Percentiles rank a stretch among this genome's conserved stretches.
These are phyloP conservation scores for Poronia punctata DNA, from an alignment of 495 filamentous ascomycete genomes.

Conservation along the genomic window DNA sequence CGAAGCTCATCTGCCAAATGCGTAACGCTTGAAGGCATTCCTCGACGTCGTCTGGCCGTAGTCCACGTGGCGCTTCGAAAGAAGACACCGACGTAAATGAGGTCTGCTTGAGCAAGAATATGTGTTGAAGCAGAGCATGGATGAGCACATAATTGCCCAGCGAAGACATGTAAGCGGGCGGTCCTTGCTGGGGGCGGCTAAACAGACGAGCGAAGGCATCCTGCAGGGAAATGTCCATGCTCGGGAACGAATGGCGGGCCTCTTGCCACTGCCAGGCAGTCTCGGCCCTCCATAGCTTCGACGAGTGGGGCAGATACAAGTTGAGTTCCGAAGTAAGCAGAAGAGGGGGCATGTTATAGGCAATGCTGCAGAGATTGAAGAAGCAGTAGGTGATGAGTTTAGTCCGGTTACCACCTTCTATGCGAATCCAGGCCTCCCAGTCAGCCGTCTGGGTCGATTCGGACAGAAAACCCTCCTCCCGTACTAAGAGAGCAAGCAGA, in stretches of 20 bases:
- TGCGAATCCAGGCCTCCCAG: constrained; percentile 54
- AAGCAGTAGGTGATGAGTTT: constrained; percentile 54
- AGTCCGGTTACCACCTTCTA: constrained; percentile 47
- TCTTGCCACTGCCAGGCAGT: constrained; percentile 45
- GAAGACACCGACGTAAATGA: constrained; percentile 37
- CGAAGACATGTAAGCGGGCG: constrained; percentile 49
- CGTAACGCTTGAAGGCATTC: constrained; percentile 52
- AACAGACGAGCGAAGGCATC: constrained; percentile 43
- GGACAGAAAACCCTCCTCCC: constrained; percentile 45
- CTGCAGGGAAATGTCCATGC: constrained; percentile 42
- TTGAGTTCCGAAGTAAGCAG: constrained; percentile 58
- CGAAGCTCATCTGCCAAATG: constrained; percentile 58
- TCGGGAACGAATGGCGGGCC: constrained; percentile 33
- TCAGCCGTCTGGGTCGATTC: constrained; percentile 35
- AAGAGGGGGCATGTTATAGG: constrained; percentile 50
- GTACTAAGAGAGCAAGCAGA: constrained; percentile 44
- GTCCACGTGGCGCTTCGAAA: constrained; percentile 36
- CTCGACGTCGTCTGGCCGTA: constrained; percentile 49
- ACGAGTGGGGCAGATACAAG: constrained; percentile 51
- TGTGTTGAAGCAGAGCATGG: constrained; percentile 61
- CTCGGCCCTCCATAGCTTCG: constrained; percentile 47
- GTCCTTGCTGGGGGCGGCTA: constrained; percentile 36
- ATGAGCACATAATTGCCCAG: constrained; percentile 64
- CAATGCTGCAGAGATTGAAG: constrained; percentile 52
- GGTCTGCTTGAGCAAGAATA: constrained; percentile 58